Percentiles rank a stretch among this genome's conserved stretches.
phyloP scores from a whole-genome alignment of 768 basidiomycete species.

The Imleria badia region DNA sequence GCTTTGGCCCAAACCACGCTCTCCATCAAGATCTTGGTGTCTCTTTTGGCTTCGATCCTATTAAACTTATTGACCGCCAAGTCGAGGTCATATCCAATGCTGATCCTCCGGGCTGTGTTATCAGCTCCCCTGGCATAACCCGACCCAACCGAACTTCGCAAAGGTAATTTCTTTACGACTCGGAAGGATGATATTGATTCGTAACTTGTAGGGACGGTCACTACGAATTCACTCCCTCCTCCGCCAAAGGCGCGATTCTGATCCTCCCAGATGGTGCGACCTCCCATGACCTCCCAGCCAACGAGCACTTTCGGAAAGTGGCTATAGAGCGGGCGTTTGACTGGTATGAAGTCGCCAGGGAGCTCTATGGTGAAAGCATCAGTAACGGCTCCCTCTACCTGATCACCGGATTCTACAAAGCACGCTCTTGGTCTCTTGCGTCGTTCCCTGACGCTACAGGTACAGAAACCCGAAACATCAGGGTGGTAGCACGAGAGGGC shows the following conservation, averaged over 20 bases:
- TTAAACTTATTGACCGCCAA: background rate
- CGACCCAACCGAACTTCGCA: background rate
- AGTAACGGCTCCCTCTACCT: too few relatives aligned
- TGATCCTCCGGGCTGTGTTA: background rate
- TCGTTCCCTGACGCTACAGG: too few relatives aligned
- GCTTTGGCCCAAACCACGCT: background rate
- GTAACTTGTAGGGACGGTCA: background rate
- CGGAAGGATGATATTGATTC: background rate
- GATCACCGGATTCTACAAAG: too few relatives aligned
- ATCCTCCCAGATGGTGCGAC: conserved; percentile 29
- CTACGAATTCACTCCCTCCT: background rate
- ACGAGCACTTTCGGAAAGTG: conserved; percentile 8
- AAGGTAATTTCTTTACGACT: too few relatives aligned
- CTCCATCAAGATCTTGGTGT: background rate
- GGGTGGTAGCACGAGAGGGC: too few relatives aligned
- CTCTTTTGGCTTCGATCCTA: background rate
- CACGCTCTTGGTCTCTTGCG: too few relatives aligned
- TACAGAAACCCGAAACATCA: too few relatives aligned
- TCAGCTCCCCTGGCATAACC: background rate
- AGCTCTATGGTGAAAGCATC: too few relatives aligned
- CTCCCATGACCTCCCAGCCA: conserved; percentile 11
- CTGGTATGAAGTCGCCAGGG: conserved; percentile 24
- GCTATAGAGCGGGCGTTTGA: conserved; percentile 13
- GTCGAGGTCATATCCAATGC: background rate
- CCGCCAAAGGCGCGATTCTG: conserved; percentile 27